phyloP scores from a whole-genome alignment of 2,329 filamentous ascomycete genomes.

The Neonectria ditissima region DNA sequence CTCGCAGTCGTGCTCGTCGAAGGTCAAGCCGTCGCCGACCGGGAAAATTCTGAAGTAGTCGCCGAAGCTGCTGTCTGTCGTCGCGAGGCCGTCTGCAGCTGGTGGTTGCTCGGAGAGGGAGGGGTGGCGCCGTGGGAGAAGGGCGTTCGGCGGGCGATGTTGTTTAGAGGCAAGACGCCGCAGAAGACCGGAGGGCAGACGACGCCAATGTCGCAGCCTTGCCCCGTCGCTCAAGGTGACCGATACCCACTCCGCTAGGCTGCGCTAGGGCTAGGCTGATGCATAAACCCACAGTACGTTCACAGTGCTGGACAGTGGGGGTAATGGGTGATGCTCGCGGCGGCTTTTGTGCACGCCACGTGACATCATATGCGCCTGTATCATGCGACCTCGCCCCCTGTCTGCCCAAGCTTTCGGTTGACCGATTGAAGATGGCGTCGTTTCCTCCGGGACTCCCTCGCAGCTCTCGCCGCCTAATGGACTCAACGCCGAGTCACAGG shows the following conservation, averaged over 20 bases:
- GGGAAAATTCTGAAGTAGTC: not conserved
- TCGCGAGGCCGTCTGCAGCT: slow-evolving; percentile 8
- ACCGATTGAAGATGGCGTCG: slow-evolving; percentile 23
- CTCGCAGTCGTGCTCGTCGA: slow-evolving; percentile 26
- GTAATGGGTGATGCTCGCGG: slow-evolving; percentile 21
- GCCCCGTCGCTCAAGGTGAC: slow-evolving; percentile 43
- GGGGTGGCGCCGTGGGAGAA: slow-evolving; percentile 17
- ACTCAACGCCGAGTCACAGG: slow-evolving; percentile 33
- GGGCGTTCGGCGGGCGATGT: slow-evolving; percentile 28
- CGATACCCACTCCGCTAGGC: slow-evolving; percentile 34
- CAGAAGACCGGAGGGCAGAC: slow-evolving; percentile 36
- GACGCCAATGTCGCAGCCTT: slow-evolving; percentile 46
- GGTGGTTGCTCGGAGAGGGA: not conserved
- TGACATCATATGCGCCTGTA: slow-evolving; percentile 45
- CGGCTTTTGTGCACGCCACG: slow-evolving; percentile 43
- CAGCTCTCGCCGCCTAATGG: slow-evolving; percentile 42
- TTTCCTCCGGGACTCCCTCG: slow-evolving; percentile 2
- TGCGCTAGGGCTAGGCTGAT: slow-evolving; percentile 37
- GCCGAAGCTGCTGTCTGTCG: slow-evolving; percentile 9
- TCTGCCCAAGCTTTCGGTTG: slow-evolving; percentile 15
- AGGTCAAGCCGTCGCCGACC: slow-evolving; percentile 7
- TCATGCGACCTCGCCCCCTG: slow-evolving; percentile 40
- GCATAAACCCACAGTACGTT: slow-evolving; percentile 39
- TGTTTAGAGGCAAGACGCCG: slow-evolving; percentile 38
- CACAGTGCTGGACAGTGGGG: slow-evolving; percentile 1